Evolutionary conservation across 164 flowering plant genomes (phyloP).

Genomic region (Vitis rotundifolia): DNA sequence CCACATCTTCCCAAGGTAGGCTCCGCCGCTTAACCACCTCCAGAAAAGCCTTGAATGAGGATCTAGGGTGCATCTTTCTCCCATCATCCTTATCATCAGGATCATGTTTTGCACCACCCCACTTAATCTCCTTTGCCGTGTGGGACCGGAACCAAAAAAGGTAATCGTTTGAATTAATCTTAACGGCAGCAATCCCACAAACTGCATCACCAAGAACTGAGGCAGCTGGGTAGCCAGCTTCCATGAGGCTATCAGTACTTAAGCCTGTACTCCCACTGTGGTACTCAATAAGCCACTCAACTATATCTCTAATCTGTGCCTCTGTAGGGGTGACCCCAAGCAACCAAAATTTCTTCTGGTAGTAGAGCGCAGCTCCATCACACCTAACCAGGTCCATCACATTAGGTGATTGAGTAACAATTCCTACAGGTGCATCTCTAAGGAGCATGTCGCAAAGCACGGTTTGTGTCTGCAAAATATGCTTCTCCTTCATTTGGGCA

Average conservation of each 20-base stretch:
- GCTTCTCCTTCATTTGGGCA: constrained; percentile 67
- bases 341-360: constrained; percentile 47
- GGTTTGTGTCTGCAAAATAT: constrained; percentile 59
- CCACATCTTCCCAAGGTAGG: constrained; percentile 83
- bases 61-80: constrained; percentile 79
- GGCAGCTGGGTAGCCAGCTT: constrained; percentile 75
- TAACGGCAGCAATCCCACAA: constrained; percentile 78
- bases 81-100: constrained; percentile 67
- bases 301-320: constrained; percentile 54
- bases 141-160: constrained; percentile 85
- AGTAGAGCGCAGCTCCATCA: constrained; percentile 80
- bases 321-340: constrained; percentile 77
- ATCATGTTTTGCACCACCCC: constrained; percentile 90
- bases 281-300: constrained; percentile 55
- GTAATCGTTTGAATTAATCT: constrained; percentile 56
- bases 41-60: constrained; percentile 84
- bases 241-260: constrained; percentile 76
- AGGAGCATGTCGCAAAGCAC: constrained; percentile 83
- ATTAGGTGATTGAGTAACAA: constrained; percentile 70
- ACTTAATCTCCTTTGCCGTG: constrained; percentile 71
- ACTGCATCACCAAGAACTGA: constrained; percentile 58
- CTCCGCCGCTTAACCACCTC: constrained; percentile 77
- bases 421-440: constrained; percentile 67
- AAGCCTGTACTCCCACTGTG: constrained; percentile 59
- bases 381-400: constrained; percentile 79